Evolutionary conservation across 306 rosid species (phyloP).

Genomic region (Quercus parvula): DNA sequence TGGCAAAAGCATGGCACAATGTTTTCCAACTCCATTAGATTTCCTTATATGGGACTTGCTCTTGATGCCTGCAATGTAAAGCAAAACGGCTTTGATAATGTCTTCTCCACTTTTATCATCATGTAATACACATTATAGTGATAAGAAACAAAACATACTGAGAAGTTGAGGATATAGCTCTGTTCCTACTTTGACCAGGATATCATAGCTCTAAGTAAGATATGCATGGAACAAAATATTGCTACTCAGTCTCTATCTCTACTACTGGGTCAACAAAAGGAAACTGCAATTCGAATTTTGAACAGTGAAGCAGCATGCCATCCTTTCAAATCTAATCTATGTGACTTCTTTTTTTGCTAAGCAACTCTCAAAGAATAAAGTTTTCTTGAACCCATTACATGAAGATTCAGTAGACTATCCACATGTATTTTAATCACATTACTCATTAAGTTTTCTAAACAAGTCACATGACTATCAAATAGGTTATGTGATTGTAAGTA

Average conservation of each 20-base stretch:
- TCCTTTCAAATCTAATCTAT: neutral
- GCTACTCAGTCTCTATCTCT: neutral
- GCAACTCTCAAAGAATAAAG: no score
- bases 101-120: neutral
- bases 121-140: neutral
- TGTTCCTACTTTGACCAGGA: neutral
- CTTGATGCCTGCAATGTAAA: conserved; percentile 37
- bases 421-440: no score
- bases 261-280: neutral
- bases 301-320: neutral
- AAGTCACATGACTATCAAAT: no score
- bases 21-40: neutral
- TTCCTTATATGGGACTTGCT: conserved; percentile 48
- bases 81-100: neutral
- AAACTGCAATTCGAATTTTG: neutral
- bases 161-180: neutral
- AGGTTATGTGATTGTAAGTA: no score
- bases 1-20: neutral
- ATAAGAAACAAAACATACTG: neutral
- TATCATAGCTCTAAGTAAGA: neutral
- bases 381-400: no score
- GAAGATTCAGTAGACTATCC: no score
- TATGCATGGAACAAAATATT: neutral
- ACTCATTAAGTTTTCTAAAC: no score
- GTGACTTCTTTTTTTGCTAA: no score